Base-by-base conservation (phyloP, 352 stramenopile species). In the Pythium rhizo-oryzae region DNA sequence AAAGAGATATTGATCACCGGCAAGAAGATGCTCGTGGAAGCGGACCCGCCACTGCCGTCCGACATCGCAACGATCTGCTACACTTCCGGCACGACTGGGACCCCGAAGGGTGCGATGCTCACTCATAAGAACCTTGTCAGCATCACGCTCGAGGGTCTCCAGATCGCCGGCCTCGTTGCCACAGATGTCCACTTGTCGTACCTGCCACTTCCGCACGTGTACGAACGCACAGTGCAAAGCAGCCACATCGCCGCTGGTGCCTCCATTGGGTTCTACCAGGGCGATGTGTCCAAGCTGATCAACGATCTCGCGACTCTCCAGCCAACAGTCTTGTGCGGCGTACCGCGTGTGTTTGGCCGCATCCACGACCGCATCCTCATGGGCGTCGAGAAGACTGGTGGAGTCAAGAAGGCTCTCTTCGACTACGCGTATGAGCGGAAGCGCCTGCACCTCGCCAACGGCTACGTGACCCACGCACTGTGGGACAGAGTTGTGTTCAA, bases 401-500 rank as follows among this genome's bases (percentile, higher is more conserved):
- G 75, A 4, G 15, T 71, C 13, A 72, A 78, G 62, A 74, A 81
- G 49, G 13, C 66, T 7, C 54, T 78, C 24, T 83, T 83, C 59
- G 74, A 83, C 61, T 60, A 59, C 13, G 78, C 70, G 5, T 71
- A 79, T 58, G 63, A 72, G 2, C 54, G 76, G 49, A 92, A 92
- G 71, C 71, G 82, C 30, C 59, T 55, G n/a, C 28, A 65, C 41
- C 66, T 80, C 37, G 30, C 64, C 8, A 47, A 69, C 12, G 77
- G 71, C 28, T 59, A 70, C 59, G 72, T 79, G 21, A 77, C 13
- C 9, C 85, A 94, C 64, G 75, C 79, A 21, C 56, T 99, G 4
- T 99, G 97, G 87, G 97, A 99, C 81, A 74, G 81, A 21, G 74
- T 99, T 28, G 85, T 99, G 59, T 99, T 99, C 74, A 82, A 86